A percentile compares a stretch with the other conserved stretches of the same genome.
Conservation (phyloP, 345 rosid genomes). For the Euphorbia peplus region DNA sequence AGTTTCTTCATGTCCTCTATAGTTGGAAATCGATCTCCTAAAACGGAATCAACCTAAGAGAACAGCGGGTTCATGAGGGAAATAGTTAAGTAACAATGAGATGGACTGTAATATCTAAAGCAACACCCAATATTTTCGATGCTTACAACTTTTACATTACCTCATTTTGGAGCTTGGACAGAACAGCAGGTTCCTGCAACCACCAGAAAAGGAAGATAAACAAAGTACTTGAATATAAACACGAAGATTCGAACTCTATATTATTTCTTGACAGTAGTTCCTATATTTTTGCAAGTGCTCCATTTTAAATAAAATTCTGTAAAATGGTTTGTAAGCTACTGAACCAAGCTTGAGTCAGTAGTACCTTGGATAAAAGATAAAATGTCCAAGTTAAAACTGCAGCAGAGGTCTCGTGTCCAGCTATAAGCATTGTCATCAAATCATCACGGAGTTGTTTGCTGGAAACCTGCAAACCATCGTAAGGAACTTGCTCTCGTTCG, state of each 20-base stretch:
- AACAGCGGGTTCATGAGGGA: conserved; percentile 6
- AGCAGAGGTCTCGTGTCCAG: conserved; percentile 98
- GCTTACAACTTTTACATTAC: conserved; percentile 30
- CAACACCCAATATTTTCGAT: neutral
- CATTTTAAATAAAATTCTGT: neutral
- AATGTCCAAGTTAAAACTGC: conserved; percentile 97
- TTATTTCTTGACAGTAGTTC: too few species aligned
- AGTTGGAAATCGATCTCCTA: conserved; percentile 84
- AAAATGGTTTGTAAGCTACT: neutral
- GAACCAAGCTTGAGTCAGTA: neutral
- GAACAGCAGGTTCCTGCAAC: conserved; percentile 65
- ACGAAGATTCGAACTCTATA: too few species aligned
- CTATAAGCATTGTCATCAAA: conserved; percentile 97
- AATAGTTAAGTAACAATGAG: neutral
- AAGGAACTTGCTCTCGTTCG: conserved; percentile 16
- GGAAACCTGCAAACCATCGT: conserved; percentile 56
- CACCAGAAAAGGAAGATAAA: conserved; percentile 16
- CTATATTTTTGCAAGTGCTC: neutral
- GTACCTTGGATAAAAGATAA: conserved; percentile 77
- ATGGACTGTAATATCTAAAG: neutral
- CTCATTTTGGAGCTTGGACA: conserved; percentile 90
- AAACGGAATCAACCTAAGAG: conserved; percentile 75
- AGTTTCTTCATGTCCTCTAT: conserved; percentile 84
- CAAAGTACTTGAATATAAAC: neutral
- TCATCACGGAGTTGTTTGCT: conserved; percentile 98